phyloP scores from a whole-genome alignment of 192 early-diverging fungal species.

The Gonapodya prolifera region DNA sequence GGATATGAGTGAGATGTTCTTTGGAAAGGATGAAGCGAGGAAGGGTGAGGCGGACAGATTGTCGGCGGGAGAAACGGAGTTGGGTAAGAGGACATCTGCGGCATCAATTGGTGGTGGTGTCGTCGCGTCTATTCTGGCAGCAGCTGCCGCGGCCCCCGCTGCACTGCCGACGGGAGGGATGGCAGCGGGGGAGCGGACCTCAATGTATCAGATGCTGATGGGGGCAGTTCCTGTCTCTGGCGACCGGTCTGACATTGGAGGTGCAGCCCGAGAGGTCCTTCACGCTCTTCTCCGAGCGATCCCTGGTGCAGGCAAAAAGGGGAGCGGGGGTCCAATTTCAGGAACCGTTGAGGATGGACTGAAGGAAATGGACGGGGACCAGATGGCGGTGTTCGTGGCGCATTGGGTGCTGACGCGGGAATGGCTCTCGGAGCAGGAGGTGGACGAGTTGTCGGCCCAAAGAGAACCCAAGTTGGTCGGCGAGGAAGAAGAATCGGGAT shows the following conservation, averaged over 20 bases:
- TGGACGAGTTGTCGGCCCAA: constrained; percentile 50
- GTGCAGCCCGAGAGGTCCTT: neutral
- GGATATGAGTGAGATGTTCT: neutral
- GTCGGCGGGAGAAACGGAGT: neutral
- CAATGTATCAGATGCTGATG: neutral
- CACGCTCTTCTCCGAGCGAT: neutral
- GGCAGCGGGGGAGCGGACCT: neutral
- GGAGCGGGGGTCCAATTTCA: neutral
- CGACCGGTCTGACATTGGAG: neutral
- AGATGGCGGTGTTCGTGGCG: constrained; percentile 39
- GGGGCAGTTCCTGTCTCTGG: neutral
- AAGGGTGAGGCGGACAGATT: neutral
- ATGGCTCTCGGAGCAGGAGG: constrained; percentile 59
- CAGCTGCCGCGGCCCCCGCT: neutral
- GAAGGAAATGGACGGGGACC: constrained; percentile 41
- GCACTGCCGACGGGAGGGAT: neutral
- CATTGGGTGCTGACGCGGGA: constrained; percentile 62
- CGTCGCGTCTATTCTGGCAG: neutral
- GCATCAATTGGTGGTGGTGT: no score
- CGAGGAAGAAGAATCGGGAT: neutral
- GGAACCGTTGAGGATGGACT: constrained; percentile 3
- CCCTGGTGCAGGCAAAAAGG: neutral
- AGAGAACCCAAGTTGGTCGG: neutral
- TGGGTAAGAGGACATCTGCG: neutral
- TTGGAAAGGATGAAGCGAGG: neutral